Conservation (phyloP, 164 flowering plant genomes). For the grape (Vitis vinifera) region ASM3070453v1 NC_081809.1:3667501-3668000, state of each 20-base stretch:
- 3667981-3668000: constrained; percentile 22
- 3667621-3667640: constrained; percentile 47
- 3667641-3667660: constrained; percentile 84
- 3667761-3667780: no score
- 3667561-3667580: no score
- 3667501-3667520: background rate
- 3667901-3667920: constrained; percentile 99
- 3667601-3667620: no score
- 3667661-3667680: constrained; percentile 85
- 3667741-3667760: background rate
- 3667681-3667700: constrained; percentile 99
- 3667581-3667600: no score
- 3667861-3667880: background rate
- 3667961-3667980: constrained; percentile 76
- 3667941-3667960: constrained; percentile 85
- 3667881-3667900: constrained; percentile 51
- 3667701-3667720: background rate
- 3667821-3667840: no score
- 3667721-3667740: no score
- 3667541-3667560: background rate
- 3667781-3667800: no score
- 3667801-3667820: no score
- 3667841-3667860: background rate
- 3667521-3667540: background rate
- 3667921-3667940: constrained; percentile 95